Evolutionary conservation across 2,329 filamentous ascomycete species (phyloP).

Genomic region (Cercospora sojina): DNA sequence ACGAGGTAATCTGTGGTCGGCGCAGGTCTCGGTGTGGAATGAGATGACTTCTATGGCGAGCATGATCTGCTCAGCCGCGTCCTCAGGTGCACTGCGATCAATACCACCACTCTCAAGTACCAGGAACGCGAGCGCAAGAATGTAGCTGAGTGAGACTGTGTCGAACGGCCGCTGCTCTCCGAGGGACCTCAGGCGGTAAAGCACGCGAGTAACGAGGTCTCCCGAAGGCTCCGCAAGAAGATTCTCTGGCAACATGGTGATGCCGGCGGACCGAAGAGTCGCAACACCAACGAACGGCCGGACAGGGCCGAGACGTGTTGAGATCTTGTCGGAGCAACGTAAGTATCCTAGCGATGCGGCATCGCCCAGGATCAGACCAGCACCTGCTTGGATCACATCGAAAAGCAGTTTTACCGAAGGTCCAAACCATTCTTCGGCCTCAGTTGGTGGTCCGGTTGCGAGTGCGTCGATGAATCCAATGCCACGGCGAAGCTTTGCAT

Average conservation of each 20-base stretch:
- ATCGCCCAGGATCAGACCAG: constrained; percentile 77
- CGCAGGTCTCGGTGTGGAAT: constrained; percentile 80
- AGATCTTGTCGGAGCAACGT: constrained; percentile 71
- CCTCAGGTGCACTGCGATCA: constrained; percentile 65
- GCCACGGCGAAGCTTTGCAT: constrained; percentile 73
- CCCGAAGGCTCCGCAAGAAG: constrained; percentile 79
- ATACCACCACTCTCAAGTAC: constrained; percentile 79
- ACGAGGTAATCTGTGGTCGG: constrained; percentile 73
- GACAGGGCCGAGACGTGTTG: constrained; percentile 70
- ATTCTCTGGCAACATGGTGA: constrained; percentile 68
- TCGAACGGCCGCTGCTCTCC: constrained; percentile 95
- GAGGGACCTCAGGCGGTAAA: constrained; percentile 87
- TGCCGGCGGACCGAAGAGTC: constrained; percentile 74
- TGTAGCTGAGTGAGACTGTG: constrained; percentile 79
- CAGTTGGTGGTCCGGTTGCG: constrained; percentile 82
- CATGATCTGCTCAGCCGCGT: constrained; percentile 84
- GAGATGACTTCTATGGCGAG: constrained; percentile 84
- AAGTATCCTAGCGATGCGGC: constrained; percentile 76
- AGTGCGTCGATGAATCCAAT: constrained; percentile 82
- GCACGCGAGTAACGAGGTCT: constrained; percentile 74
- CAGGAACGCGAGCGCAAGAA: constrained; percentile 76
- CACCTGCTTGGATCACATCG: constrained; percentile 73
- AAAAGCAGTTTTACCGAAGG: constrained; percentile 73
- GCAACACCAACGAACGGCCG: constrained; percentile 84
- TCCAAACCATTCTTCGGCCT: constrained; percentile 84